These are phyloP conservation scores for Besnoitia besnoiti DNA, from an alignment of 169 alveolate species.

Conservation along the genomic window DNA sequence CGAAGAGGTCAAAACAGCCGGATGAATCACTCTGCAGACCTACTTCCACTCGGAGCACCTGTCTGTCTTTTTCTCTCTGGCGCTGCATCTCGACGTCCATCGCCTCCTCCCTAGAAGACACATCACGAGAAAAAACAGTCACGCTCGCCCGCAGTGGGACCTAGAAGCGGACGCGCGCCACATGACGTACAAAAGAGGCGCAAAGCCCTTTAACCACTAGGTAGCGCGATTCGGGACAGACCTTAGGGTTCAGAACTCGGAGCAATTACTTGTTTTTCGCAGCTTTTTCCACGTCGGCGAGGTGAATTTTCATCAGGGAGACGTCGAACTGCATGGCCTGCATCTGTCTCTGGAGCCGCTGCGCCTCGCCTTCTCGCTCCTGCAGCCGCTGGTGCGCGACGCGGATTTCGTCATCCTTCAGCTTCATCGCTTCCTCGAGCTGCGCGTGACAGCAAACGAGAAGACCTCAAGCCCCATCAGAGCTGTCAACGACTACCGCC, in stretches of 20 bases:
- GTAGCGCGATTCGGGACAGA: neutral
- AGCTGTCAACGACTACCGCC: too few relatives aligned
- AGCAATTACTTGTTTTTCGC: slow-evolving; percentile 1
- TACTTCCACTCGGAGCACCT: neutral
- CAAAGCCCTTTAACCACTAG: neutral
- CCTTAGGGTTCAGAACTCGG: neutral
- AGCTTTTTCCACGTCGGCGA: neutral
- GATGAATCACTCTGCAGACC: too few relatives aligned
- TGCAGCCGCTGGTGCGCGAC: neutral
- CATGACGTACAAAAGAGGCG: neutral
- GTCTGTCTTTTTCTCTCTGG: neutral
- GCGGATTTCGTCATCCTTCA: neutral
- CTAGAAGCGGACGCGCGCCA: neutral
- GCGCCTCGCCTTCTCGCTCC: neutral
- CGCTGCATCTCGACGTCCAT: neutral
- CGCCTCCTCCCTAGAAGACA: slow-evolving; percentile 20
- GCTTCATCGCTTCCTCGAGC: slow-evolving; percentile 3
- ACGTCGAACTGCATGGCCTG: slow-evolving; percentile 5
- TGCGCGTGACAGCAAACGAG: neutral
- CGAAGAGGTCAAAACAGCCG: too few relatives aligned
- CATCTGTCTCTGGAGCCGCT: neutral
- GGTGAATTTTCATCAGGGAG: neutral
- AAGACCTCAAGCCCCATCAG: neutral
- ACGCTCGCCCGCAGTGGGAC: neutral
- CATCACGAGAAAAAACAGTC: neutral